Conservation (phyloP, 1,284 basidiomycete species). For the Boletus smithii region DNA sequence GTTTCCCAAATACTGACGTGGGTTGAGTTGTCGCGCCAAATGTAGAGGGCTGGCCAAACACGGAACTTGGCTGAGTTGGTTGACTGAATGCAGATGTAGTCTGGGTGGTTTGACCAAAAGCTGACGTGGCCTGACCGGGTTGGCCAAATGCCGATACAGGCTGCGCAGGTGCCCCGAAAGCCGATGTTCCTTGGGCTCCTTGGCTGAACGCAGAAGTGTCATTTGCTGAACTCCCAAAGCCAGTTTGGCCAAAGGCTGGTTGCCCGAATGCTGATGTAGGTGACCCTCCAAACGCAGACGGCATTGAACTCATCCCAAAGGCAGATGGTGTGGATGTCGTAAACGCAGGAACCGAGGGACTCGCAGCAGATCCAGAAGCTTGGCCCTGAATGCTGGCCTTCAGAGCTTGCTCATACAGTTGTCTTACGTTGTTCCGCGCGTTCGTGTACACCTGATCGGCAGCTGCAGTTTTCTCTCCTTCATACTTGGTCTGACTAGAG, state of each 20-base stretch:
- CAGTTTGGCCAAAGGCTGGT: slow-evolving; percentile 36
- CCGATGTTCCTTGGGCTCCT: slow-evolving; percentile 32
- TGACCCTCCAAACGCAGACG: slow-evolving; percentile 36
- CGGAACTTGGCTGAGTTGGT: slow-evolving; percentile 32
- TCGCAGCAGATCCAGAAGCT: neutral
- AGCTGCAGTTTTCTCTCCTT: slow-evolving; percentile 43
- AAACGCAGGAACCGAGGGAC: slow-evolving; percentile 21
- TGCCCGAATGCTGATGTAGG: slow-evolving; percentile 33
- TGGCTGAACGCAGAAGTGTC: slow-evolving; percentile 37
- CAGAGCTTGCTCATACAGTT: slow-evolving; percentile 52
- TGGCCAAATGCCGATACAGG: slow-evolving; percentile 38
- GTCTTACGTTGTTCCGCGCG: slow-evolving; percentile 46
- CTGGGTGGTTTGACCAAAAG: slow-evolving; percentile 31
- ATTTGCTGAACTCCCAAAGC: slow-evolving; percentile 29
- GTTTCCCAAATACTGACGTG: slow-evolving; percentile 38
- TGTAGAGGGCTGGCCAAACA: slow-evolving; percentile 43
- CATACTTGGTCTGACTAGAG: slow-evolving; percentile 50
- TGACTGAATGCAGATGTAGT: slow-evolving; percentile 40
- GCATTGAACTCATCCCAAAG: slow-evolving; percentile 15
- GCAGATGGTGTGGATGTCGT: slow-evolving; percentile 23
- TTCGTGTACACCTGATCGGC: slow-evolving; percentile 44
- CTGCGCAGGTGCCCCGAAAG: slow-evolving; percentile 40
- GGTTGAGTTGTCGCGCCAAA: slow-evolving; percentile 37
- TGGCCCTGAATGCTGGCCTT: slow-evolving; percentile 27
- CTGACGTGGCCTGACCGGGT: slow-evolving; percentile 22